Conservation (phyloP, 2,329 filamentous ascomycete species). For the Penicillium palitans region DNA sequence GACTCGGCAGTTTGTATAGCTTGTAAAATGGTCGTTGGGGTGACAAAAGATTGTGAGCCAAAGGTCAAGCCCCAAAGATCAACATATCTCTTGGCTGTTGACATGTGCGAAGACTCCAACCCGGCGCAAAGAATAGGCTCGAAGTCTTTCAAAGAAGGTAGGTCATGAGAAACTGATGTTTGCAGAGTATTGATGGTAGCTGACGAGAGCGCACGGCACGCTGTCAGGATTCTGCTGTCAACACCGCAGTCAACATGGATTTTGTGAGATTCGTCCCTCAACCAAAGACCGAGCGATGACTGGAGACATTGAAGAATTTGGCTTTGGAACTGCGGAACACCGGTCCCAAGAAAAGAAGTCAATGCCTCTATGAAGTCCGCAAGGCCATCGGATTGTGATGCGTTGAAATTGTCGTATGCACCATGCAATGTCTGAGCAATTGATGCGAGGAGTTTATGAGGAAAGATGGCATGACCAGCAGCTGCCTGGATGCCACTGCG, state of each 20-base stretch:
- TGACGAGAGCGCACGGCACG: constrained; percentile 37
- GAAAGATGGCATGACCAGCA: constrained; percentile 15
- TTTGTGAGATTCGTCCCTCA: constrained; percentile 34
- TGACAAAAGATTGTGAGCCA: constrained; percentile 60
- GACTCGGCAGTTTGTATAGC: constrained; percentile 63
- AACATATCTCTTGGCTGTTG: constrained; percentile 54
- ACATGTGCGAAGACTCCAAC: constrained; percentile 54
- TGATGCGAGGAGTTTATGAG: constrained; percentile 63
- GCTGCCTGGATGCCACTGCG: constrained; percentile 4
- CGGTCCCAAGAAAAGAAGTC: constrained; percentile 54
- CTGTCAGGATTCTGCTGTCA: constrained; percentile 35
- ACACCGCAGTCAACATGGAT: constrained; percentile 29
- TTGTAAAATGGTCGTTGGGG: constrained; percentile 63
- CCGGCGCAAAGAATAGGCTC: constrained; percentile 54
- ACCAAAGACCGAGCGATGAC: constrained; percentile 35
- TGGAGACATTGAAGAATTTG: constrained; percentile 63
- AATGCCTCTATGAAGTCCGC: constrained; percentile 57
- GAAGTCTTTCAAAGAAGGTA: constrained; percentile 51
- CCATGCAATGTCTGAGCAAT: constrained; percentile 54
- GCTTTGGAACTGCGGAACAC: constrained; percentile 53
- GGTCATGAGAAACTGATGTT: constrained; percentile 29
- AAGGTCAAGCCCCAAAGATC: constrained; percentile 71
- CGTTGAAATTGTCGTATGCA: constrained; percentile 54
- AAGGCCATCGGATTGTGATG: constrained; percentile 42
- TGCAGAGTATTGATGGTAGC: constrained; percentile 36